A percentile compares a stretch with the other conserved stretches of the same genome.
Evolutionary conservation across 192 early-diverging fungal genomes (phyloP).

Genomic region (Backusella liffmaniae): DNA sequence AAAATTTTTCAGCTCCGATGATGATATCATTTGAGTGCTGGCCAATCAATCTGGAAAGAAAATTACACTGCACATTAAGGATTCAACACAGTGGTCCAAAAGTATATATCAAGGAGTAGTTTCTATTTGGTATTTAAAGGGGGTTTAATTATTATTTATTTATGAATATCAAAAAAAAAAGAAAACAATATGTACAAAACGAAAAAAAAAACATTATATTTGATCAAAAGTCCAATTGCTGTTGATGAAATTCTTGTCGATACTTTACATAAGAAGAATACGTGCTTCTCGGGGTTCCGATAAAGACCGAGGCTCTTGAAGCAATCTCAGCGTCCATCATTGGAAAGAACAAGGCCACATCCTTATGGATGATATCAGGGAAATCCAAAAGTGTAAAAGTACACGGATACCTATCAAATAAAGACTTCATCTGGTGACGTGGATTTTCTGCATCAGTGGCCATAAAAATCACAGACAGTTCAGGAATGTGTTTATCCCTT

Average conservation of each 20-base stretch:
- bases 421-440: slow-evolving; percentile 15
- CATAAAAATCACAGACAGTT: slow-evolving; percentile 40
- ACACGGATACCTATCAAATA: slow-evolving; percentile 5
- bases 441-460: slow-evolving; percentile 47
- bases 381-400: slow-evolving; percentile 27
- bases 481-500: slow-evolving; percentile 12
- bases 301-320: slow-evolving; percentile 41
- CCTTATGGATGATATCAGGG: slow-evolving; percentile 5
- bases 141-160: not conserved
- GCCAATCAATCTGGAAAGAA: not conserved
- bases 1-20: not conserved
- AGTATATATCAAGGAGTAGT: not conserved
- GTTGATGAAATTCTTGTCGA: slow-evolving; percentile 5
- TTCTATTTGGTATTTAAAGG: not conserved
- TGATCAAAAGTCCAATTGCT: not conserved
- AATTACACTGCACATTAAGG: not conserved
- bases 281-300: slow-evolving; percentile 47
- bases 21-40: not conserved
- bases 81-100: not conserved
- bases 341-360: slow-evolving; percentile 36
- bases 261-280: slow-evolving; percentile 40
- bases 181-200: not conserved
- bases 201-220: not conserved
- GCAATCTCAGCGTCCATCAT: slow-evolving; percentile 53
- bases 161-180: not conserved